These are phyloP conservation scores for Teratosphaeriaceae sp. DNA, from an alignment of 2,329 filamentous ascomycete species.

Conservation along the genomic window DNA sequence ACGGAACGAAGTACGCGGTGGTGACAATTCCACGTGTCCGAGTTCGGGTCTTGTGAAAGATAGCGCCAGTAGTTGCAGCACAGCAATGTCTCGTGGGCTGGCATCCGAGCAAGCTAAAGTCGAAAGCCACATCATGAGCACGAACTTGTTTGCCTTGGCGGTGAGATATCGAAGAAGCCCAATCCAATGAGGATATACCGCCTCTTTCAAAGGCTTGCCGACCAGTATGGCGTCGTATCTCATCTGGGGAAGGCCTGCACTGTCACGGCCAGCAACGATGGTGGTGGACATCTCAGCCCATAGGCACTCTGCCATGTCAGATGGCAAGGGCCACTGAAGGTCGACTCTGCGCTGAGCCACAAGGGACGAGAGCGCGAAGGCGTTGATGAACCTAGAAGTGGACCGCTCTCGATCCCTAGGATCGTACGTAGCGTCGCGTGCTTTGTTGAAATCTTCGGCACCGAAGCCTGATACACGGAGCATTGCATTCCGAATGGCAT, in stretches of 20 bases:
- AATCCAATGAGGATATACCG: neutral
- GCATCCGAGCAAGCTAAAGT: constrained; percentile 37
- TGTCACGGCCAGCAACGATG: too few relatives aligned
- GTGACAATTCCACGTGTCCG: constrained; percentile 27
- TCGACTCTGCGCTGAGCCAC: neutral
- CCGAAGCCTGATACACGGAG: constrained; percentile 29
- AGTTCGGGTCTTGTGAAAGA: constrained; percentile 32
- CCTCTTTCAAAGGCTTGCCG: neutral
- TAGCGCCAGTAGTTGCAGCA: constrained; percentile 37
- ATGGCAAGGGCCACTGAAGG: neutral
- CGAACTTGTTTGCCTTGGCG: constrained; percentile 6
- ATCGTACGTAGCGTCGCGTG: constrained; percentile 21
- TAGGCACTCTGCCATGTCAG: neutral
- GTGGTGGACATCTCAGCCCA: too few relatives aligned
- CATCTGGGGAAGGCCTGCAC: neutral
- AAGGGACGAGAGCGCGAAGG: constrained; percentile 4
- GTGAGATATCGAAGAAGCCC: neutral
- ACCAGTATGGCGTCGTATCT: neutral
- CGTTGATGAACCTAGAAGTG: constrained; percentile 5
- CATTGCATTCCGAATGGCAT: constrained; percentile 24
- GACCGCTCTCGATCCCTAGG: constrained; percentile 7
- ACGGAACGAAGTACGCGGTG: neutral
- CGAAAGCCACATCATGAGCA: constrained; percentile 23
- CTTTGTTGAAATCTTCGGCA: constrained; percentile 21
- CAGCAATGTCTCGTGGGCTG: constrained; percentile 29